Base-by-base conservation (phyloP, 2,329 filamentous ascomycete genomes). In the Elsinoe batatas region DNA sequence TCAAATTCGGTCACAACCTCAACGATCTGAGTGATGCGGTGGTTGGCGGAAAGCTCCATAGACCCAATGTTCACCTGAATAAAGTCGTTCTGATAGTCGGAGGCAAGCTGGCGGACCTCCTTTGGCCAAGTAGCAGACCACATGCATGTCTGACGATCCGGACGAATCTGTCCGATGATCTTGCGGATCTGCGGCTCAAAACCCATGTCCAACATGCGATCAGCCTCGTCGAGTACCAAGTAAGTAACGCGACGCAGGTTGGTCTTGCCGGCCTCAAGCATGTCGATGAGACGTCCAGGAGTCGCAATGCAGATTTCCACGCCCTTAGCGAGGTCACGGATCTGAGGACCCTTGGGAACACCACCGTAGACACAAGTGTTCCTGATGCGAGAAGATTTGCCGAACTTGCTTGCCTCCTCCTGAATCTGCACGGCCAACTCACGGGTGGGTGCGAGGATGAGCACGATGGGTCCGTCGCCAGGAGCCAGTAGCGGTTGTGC, bases 191-290 rank as follows among this genome's bases (percentile, higher is more conserved):
- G 93, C 63, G 93, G 93, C 77, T 98, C 93, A 76, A 98, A 97
- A 83, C 93, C 93, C 93, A 98, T 98, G 77, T 98, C 93, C 71
- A 98, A 80, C 93, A 98, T 98, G 69, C 93, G 91, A 76, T 98
- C 93, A 71, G 93, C 93, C 78, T 98, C 93, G 67, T 98, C 93
- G 61, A 98, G 90, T 63, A 97, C 93, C 57, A 98, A 80, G 76
- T 98, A 98, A 56, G 93, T 98, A 60, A 97, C 91, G 72, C 93
- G 90, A 63, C 91, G 91, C 61, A 98, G 83, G 77, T 98, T 97
- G 66, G 93, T 98, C 80, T 94, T 95, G 72, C 91, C 91, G 63
- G 89, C 88, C 75, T 97, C 93, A 32, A 98, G 82, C 89, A 97
- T 96, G 67, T 98, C 93, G 67, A 98, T 97, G 66, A 98, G 79